Conservation (phyloP, 768 basidiomycete species). For the Naganishia onofrii region DNA sequence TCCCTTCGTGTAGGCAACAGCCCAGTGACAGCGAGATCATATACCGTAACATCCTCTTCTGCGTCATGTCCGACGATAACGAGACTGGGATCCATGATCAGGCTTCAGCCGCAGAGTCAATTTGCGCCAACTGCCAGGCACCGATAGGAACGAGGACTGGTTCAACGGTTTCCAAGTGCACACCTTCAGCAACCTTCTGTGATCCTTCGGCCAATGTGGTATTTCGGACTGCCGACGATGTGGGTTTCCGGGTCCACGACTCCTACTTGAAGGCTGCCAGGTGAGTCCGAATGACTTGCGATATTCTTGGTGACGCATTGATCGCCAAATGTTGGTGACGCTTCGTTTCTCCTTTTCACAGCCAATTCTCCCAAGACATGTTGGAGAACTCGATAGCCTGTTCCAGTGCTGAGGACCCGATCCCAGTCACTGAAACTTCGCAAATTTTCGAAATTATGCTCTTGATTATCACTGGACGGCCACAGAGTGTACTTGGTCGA, state of each 20-base stretch:
- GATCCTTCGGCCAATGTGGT: no score
- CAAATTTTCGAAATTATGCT: not conserved
- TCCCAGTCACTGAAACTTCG: not conserved
- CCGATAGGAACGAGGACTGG: not conserved
- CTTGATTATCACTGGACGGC: not conserved
- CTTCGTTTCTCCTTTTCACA: not conserved
- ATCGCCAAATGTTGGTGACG: no score
- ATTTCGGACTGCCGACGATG: no score
- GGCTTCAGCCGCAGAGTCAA: not conserved
- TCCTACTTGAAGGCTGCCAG: not conserved
- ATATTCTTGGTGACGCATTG: not conserved
- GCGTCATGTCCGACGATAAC: not conserved
- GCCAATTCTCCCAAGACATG: not conserved
- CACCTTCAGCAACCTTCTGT: no score
- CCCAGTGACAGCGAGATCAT: no score
- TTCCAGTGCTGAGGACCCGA: not conserved
- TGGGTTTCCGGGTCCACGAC: no score
- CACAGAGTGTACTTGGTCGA: not conserved
- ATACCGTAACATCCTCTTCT: no score
- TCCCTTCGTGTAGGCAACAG: no score
- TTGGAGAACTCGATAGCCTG: not conserved
- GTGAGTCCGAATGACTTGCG: not conserved
- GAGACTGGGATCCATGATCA: not conserved
- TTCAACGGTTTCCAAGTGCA: not conserved
- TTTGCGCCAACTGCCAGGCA: not conserved